These are phyloP conservation scores for Citrus trifoliata DNA, from an alignment of 345 rosid genomes.

Conservation along the genomic window DNA sequence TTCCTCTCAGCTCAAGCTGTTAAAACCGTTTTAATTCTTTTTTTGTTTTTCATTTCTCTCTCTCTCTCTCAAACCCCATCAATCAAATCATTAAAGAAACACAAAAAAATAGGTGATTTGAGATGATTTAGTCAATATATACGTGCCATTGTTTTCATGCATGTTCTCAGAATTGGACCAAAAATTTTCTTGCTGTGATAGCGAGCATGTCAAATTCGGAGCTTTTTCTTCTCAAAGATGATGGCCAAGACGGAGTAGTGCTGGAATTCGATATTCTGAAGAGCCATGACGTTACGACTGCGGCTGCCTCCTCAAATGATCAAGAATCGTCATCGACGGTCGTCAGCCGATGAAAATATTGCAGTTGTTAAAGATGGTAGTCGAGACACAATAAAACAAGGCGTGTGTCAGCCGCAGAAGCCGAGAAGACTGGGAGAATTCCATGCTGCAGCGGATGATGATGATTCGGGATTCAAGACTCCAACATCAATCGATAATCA, in stretches of 20 bases:
- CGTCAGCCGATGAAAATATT: background rate
- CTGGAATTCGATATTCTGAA: slow-evolving; percentile 26
- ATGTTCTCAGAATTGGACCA: background rate
- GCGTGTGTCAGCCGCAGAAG: background rate
- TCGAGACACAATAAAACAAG: background rate
- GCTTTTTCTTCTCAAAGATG: slow-evolving; percentile 22
- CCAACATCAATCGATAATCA: slow-evolving; percentile 49
- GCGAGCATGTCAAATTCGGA: slow-evolving; percentile 28
- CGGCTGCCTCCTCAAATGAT: background rate
- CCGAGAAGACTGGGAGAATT: background rate
- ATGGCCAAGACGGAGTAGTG: slow-evolving; percentile 8
- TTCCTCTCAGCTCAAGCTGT: background rate
- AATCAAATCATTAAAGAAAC: background rate
- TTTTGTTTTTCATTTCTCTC: background rate
- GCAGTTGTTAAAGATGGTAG: background rate
- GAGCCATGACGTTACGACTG: background rate
- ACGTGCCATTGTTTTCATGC: slow-evolving; percentile 3
- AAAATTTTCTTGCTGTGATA: background rate
- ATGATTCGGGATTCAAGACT: slow-evolving; percentile 55
- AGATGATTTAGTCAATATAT: background rate
- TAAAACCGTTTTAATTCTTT: background rate
- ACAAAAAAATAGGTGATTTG: background rate
- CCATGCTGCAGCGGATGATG: background rate
- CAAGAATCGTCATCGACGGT: background rate
- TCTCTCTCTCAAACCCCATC: too few species aligned